These are phyloP conservation scores for Boletus sp. DNA, from an alignment of 768 basidiomycete genomes.

Conservation along the genomic window DNA sequence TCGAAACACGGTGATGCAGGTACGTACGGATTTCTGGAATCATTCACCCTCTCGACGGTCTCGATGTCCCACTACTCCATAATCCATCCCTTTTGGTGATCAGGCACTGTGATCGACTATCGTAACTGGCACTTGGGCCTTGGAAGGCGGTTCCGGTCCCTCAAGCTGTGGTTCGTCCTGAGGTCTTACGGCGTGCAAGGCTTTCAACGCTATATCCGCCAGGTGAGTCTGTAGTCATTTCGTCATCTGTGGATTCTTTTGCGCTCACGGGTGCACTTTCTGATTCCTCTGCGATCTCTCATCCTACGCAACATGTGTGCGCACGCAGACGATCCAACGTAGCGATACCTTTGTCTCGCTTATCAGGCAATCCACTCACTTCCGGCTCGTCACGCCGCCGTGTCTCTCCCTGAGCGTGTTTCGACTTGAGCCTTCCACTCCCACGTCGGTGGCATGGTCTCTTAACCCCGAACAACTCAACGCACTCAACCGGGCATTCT, in stretches of 20 bases:
- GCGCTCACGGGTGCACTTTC: background rate
- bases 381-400: slow-evolving; percentile 67
- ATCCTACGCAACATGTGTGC: background rate
- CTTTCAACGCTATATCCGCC: slow-evolving; percentile 73
- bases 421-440: slow-evolving; percentile 47
- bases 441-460: background rate
- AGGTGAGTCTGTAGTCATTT: background rate
- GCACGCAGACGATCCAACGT: slow-evolving; percentile 57
- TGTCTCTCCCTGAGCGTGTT: slow-evolving; percentile 78
- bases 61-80: background rate
- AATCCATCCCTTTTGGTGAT: background rate
- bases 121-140: slow-evolving; percentile 83
- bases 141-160: slow-evolving; percentile 84
- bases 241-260: no score
- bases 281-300: background rate
- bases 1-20: slow-evolving; percentile 78
- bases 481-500: slow-evolving; percentile 63
- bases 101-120: slow-evolving; percentile 83
- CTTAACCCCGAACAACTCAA: slow-evolving; percentile 48
- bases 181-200: slow-evolving; percentile 80
- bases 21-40: slow-evolving; percentile 20
- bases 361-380: slow-evolving; percentile 47
- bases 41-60: background rate
- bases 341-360: slow-evolving; percentile 59
- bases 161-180: slow-evolving; percentile 92